phyloP scores from a whole-genome alignment of 108 stramenopile genomes.

The Mediolabrus comicus region DNA sequence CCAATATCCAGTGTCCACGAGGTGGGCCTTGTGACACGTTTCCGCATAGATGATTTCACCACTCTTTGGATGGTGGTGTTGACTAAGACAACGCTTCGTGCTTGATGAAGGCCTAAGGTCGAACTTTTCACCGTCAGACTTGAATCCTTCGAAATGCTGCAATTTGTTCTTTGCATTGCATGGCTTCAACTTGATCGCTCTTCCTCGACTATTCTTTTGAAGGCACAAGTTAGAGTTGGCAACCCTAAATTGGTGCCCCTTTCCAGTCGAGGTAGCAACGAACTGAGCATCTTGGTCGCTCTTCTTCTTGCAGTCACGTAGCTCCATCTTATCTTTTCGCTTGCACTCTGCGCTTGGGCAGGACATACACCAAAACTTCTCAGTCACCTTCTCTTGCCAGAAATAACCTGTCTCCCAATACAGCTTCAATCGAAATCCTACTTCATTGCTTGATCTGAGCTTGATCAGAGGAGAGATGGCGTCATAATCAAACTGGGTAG shows the following conservation, averaged over 20 bases:
- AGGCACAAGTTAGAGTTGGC: constrained; percentile 15
- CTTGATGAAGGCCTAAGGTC: neutral
- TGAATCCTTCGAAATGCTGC: constrained; percentile 11
- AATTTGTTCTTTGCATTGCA: neutral
- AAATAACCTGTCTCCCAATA: constrained; percentile 17
- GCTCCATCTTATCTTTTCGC: neutral
- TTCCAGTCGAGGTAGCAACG: neutral
- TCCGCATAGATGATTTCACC: constrained; percentile 16
- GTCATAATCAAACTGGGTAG: neutral
- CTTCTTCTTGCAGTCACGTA: constrained; percentile 5
- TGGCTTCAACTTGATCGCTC: constrained; percentile 1
- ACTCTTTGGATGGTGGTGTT: constrained; percentile 20
- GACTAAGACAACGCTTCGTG: constrained; percentile 2
- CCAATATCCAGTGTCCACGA: constrained; percentile 7
- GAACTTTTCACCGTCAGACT: neutral
- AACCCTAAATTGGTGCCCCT: constrained; percentile 9
- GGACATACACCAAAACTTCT: constrained; percentile 21
- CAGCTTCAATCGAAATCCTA: constrained; percentile 17
- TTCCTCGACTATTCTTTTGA: constrained; percentile 8
- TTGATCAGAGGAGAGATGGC: neutral
- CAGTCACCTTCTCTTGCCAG: constrained; percentile 12
- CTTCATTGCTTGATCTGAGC: neutral
- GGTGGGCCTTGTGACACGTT: constrained; percentile 8
- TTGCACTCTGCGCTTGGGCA: neutral
- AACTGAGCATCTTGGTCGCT: constrained; percentile 11